Evolutionary conservation across 495 filamentous ascomycete species (phyloP).

Genomic region (Bryoglossum gracile): DNA sequence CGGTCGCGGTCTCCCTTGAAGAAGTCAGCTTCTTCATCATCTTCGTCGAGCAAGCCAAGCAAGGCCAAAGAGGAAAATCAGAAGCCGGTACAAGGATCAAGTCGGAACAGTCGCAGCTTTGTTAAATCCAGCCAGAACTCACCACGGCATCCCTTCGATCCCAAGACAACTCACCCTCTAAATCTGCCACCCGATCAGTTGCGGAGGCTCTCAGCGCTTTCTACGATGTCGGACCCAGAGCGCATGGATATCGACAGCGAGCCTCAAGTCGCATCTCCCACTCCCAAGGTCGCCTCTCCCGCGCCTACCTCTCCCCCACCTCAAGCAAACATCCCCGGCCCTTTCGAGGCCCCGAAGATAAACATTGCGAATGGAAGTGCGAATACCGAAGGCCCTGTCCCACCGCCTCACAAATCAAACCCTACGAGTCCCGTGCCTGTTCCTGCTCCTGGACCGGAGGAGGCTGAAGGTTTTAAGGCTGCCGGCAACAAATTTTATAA

Average conservation of each 20-base stretch:
- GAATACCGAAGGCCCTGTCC: slow-evolving; percentile 53
- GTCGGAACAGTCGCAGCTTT: slow-evolving; percentile 20
- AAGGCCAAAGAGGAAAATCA: slow-evolving; percentile 18
- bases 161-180: slow-evolving; percentile 64
- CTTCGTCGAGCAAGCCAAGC: slow-evolving; percentile 5
- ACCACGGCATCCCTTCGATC: slow-evolving; percentile 48
- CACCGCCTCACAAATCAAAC: slow-evolving; percentile 68
- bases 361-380: slow-evolving; percentile 48
- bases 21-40: slow-evolving; percentile 11
- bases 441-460: slow-evolving; percentile 44
- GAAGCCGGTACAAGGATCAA: slow-evolving; percentile 16
- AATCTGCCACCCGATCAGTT: slow-evolving; percentile 84
- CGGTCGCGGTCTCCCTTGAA: slow-evolving; percentile 17
- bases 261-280: slow-evolving; percentile 36
- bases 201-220: slow-evolving; percentile 62
- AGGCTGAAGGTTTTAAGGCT: slow-evolving; percentile 85
- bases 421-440: slow-evolving; percentile 51
- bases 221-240: slow-evolving; percentile 51
- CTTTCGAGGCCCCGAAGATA: slow-evolving; percentile 33
- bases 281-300: too few species aligned
- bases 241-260: slow-evolving; percentile 80
- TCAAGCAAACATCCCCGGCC: slow-evolving; percentile 31
- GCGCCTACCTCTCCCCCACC: slow-evolving; percentile 38
- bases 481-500: slow-evolving; percentile 96
- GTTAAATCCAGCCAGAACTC: slow-evolving; percentile 10